Percentiles rank a stretch among this genome's conserved stretches.
phyloP scores from a whole-genome alignment of 2,329 filamentous ascomycete genomes.

The Epichloe glyceriae region DNA sequence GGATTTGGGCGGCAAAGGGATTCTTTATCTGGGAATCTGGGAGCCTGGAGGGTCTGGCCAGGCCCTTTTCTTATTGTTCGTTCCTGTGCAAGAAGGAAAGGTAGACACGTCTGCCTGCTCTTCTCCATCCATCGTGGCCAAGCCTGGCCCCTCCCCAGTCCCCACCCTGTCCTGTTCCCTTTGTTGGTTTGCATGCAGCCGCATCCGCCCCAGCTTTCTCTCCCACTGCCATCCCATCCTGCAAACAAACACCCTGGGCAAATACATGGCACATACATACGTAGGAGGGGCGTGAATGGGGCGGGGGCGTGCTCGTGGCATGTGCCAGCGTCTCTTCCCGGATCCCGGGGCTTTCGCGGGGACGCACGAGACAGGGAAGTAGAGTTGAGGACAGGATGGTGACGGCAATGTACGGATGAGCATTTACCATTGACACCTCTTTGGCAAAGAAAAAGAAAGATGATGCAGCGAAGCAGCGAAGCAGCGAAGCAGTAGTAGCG shows the following conservation, averaged over 20 bases:
- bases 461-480: no score
- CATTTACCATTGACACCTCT: no score
- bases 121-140: background rate
- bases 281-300: background rate
- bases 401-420: no score
- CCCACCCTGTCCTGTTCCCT: background rate
- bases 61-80: background rate
- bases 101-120: background rate
- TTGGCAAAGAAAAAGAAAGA: no score
- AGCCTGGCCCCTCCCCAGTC: no score
- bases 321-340: constrained; percentile 7
- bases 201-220: background rate
- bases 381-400: no score
- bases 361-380: background rate
- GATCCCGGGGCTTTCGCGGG: constrained; percentile 4
- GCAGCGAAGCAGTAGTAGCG: no score
- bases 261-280: no score
- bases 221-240: background rate
- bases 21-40: background rate
- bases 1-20: background rate
- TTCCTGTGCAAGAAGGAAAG: background rate
- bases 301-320: background rate
- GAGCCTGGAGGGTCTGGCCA: background rate
- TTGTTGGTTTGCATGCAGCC: background rate
- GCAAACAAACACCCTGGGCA: background rate